Evolutionary conservation across 441 rosid species (phyloP).

Genomic region (Populus hybrid): DNA sequence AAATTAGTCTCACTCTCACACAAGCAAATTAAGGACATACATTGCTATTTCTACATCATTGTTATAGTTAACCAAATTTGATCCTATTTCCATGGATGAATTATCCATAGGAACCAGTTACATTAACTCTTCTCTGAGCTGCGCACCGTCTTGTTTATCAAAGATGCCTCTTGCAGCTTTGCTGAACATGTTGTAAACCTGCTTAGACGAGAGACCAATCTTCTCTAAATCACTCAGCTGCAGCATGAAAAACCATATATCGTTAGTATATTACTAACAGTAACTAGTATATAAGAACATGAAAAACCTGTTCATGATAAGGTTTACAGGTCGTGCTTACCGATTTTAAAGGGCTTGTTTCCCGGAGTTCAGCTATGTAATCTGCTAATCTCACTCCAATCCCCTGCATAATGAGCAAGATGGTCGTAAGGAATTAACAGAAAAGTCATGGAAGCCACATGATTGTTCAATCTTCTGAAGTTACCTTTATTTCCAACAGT

Average conservation of each 20-base stretch:
- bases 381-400: constrained; percentile 82
- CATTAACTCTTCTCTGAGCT: neutral
- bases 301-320: neutral
- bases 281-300: neutral
- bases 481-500: constrained; percentile 71
- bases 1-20: neutral
- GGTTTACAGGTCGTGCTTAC: constrained; percentile 26
- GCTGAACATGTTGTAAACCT: constrained; percentile 63
- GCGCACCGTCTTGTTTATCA: constrained; percentile 19
- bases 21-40: neutral
- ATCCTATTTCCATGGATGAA: neutral
- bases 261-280: neutral
- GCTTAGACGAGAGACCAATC: constrained; percentile 83
- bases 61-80: neutral
- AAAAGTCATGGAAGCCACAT: neutral
- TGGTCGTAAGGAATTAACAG: neutral
- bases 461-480: neutral
- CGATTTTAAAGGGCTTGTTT: constrained; percentile 59
- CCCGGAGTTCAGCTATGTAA: constrained; percentile 68
- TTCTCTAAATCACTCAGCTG: constrained; percentile 78
- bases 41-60: too few species aligned
- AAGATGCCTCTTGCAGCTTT: constrained; percentile 60
- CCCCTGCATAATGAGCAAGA: constrained; percentile 40
- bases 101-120: neutral
- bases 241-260: constrained; percentile 5